Evolutionary conservation across 768 basidiomycete species (phyloP).

Genomic region (Cantharellus anzutake): DNA sequence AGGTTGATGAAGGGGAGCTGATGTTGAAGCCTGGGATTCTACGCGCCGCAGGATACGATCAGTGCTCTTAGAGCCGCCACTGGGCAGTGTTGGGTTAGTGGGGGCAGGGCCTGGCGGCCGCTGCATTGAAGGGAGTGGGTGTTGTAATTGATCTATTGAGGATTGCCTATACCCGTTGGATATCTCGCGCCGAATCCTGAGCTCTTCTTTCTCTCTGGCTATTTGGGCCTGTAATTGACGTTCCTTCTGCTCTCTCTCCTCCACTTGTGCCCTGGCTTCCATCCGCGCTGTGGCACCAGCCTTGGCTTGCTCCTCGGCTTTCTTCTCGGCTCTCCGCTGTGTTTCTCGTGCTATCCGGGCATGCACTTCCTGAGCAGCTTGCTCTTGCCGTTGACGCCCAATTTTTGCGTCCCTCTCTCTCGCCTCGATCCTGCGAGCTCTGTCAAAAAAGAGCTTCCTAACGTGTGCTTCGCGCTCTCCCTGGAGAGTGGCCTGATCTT

Average conservation of each 20-base stretch:
- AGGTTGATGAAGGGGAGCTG: too few relatives aligned
- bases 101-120: too few relatives aligned
- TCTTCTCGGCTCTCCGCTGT: constrained; percentile 24
- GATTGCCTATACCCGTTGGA: too few relatives aligned
- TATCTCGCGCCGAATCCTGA: too few relatives aligned
- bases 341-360: constrained; percentile 17
- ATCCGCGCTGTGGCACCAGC: background rate
- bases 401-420: constrained; percentile 17
- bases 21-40: too few relatives aligned
- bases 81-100: too few relatives aligned
- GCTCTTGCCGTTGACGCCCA: background rate
- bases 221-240: background rate
- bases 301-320: constrained; percentile 9
- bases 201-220: background rate
- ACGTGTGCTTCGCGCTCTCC: constrained; percentile 11
- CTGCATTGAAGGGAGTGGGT: too few relatives aligned
- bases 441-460: constrained; percentile 12
- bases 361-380: constrained; percentile 12
- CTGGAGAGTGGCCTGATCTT: background rate
- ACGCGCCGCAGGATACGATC: too few relatives aligned
- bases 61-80: too few relatives aligned
- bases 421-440: constrained; percentile 19
- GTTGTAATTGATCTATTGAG: too few relatives aligned
- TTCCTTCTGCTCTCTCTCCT: background rate
- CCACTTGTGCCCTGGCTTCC: background rate